Evolutionary conservation across 805 yeast species (phyloP).

Genomic region (Teunomyces funiuensis): DNA sequence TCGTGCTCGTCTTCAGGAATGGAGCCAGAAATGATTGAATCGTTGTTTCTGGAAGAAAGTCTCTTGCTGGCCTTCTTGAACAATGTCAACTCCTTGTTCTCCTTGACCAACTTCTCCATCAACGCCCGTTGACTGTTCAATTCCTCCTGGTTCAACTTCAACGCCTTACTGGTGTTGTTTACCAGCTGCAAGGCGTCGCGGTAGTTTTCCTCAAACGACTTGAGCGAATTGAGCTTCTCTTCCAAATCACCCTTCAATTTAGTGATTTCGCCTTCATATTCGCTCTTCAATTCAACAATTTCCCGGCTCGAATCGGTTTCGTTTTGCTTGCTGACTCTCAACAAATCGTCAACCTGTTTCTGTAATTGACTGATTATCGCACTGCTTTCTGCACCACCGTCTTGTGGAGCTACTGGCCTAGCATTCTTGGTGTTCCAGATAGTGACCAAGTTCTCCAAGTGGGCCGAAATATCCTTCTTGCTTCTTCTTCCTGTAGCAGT

Average conservation of each 20-base stretch:
- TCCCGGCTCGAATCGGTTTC: slow-evolving; percentile 26
- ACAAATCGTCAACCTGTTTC: slow-evolving; percentile 54
- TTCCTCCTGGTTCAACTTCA: slow-evolving; percentile 72
- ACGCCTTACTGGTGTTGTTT: slow-evolving; percentile 71
- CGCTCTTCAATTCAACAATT: slow-evolving; percentile 18
- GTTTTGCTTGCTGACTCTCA: slow-evolving; percentile 44
- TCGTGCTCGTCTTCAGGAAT: slow-evolving; percentile 23
- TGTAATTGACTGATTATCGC: slow-evolving; percentile 46
- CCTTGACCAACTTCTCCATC: slow-evolving; percentile 56
- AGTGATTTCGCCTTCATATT: slow-evolving; percentile 11
- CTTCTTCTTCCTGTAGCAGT: slow-evolving; percentile 22
- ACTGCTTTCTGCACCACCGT: slow-evolving; percentile 10
- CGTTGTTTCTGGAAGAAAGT: slow-evolving; percentile 26
- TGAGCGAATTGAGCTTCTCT: slow-evolving; percentile 28
- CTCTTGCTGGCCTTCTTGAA: slow-evolving; percentile 45
- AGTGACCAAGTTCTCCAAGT: slow-evolving; percentile 34
- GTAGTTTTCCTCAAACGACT: slow-evolving; percentile 61
- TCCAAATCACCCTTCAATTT: slow-evolving; percentile 37
- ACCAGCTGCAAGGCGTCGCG: slow-evolving; percentile 70
- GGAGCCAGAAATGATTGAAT: slow-evolving; percentile 21
- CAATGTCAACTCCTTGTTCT: slow-evolving; percentile 67
- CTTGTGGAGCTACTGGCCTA: slow-evolving; percentile 11
- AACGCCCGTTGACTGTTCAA: slow-evolving; percentile 56
- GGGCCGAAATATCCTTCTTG: slow-evolving; percentile 31
- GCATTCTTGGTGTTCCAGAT: slow-evolving; percentile 27